phyloP scores from a whole-genome alignment of 1,139 yeast genomes.

The Candida frijolesensis region DNA sequence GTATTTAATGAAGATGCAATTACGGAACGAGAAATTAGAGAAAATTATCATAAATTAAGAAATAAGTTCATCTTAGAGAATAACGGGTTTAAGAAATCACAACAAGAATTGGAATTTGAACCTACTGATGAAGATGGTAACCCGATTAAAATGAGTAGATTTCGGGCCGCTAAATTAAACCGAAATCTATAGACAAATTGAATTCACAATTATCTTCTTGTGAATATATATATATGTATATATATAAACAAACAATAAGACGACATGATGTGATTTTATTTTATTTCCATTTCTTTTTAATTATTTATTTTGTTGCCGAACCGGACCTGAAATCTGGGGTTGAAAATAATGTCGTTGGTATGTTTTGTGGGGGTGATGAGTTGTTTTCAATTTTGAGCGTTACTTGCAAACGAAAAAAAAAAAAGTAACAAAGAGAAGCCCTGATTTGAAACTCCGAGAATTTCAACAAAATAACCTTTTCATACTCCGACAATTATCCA shows the following conservation, averaged over 20 bases:
- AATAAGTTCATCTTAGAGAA: slow-evolving; percentile 47
- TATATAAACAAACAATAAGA: background rate
- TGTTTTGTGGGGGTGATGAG: background rate
- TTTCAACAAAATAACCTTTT: background rate
- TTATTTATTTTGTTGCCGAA: background rate
- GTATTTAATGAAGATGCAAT: slow-evolving; percentile 30
- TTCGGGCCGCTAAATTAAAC: slow-evolving; percentile 55
- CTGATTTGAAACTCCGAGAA: slow-evolving; percentile 1
- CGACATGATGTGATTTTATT: background rate
- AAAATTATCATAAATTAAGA: slow-evolving; percentile 61
- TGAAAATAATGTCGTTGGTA: background rate
- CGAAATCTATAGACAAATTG: background rate
- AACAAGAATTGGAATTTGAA: slow-evolving; percentile 60
- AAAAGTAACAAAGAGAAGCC: too few species aligned
- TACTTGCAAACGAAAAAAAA: background rate
- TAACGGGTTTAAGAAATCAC: slow-evolving; percentile 48
- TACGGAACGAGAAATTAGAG: slow-evolving; percentile 47
- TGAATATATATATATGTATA: background rate
- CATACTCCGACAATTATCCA: background rate
- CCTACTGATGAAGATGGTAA: slow-evolving; percentile 72
- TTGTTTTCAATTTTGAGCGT: background rate
- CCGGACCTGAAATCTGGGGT: background rate
- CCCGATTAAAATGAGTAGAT: slow-evolving; percentile 62
- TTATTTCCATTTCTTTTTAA: background rate
- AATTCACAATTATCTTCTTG: background rate